These are phyloP conservation scores for Phoma sp. DNA, from an alignment of 2,329 filamentous ascomycete species.

Conservation along the genomic window DNA sequence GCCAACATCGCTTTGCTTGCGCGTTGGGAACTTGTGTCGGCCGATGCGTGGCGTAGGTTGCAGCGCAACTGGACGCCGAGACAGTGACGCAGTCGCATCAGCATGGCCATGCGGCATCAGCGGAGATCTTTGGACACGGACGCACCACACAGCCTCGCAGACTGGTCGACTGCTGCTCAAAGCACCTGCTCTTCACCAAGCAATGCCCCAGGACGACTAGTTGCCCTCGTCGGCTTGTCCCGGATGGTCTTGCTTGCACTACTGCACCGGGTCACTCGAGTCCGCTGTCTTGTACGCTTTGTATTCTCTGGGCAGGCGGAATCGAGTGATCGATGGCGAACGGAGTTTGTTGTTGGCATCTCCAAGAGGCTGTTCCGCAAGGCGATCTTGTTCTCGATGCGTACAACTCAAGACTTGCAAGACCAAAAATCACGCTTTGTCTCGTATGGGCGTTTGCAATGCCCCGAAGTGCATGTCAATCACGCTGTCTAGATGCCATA, in stretches of 20 bases:
- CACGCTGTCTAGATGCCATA: not conserved
- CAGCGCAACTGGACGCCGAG: conserved; percentile 18
- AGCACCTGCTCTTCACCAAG: conserved; percentile 8
- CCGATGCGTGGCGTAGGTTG: conserved; percentile 22
- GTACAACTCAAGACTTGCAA: conserved; percentile 6
- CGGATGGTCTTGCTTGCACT: conserved; percentile 11
- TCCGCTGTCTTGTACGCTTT: conserved; percentile 8
- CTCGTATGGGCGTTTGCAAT: conserved; percentile 1
- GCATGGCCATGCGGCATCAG: not conserved
- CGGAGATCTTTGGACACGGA: conserved; percentile 4
- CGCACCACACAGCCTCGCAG: conserved; percentile 34
- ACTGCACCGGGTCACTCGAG: conserved; percentile 9
- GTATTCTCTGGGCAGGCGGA: conserved; percentile 20
- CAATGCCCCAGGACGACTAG: conserved; percentile 7
- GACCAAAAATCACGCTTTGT: conserved; percentile 17
- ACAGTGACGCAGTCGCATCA: conserved; percentile 17
- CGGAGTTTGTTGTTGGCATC: not conserved
- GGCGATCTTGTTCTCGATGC: not conserved
- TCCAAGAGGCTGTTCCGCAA: not conserved
- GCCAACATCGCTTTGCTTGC: conserved; percentile 5
- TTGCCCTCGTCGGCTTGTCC: conserved; percentile 17
- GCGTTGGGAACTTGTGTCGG: conserved; percentile 3
- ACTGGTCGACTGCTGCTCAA: conserved; percentile 18
- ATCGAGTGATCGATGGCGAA: not conserved
- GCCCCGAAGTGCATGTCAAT: not conserved